These are phyloP conservation scores for Saccharomyces hybrid DNA, from an alignment of 1,139 yeast genomes.

Conservation along the genomic window DNA sequence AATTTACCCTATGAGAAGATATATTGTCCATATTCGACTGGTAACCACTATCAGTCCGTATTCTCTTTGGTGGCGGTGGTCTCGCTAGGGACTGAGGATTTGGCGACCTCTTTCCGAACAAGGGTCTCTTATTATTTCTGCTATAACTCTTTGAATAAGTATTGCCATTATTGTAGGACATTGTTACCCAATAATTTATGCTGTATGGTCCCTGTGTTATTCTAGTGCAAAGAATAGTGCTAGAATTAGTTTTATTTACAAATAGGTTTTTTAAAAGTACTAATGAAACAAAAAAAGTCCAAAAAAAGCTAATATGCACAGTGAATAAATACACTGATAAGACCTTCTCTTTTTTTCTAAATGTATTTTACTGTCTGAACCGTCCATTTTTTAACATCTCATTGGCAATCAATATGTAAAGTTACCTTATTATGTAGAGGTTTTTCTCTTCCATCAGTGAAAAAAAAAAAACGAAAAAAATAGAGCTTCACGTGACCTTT, in stretches of 20 bases:
- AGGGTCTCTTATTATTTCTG: neutral
- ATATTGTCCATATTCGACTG: neutral
- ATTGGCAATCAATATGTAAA: neutral
- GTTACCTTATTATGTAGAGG: neutral
- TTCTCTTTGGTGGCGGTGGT: constrained; percentile 4
- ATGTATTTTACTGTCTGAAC: neutral
- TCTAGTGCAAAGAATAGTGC: neutral
- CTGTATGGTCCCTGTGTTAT: constrained; percentile 1
- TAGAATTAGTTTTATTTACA: neutral
- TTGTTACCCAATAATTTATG: neutral
- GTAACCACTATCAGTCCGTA: constrained; percentile 4
- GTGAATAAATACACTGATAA: neutral
- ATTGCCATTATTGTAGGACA: neutral
- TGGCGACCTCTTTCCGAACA: neutral
- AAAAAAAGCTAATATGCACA: neutral
- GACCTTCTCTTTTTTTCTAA: neutral
- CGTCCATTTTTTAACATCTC: neutral
- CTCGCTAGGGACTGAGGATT: neutral
- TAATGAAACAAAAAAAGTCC: neutral
- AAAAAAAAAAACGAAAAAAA: neutral
- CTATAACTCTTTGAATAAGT: constrained; percentile 2
- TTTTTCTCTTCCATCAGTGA: neutral
- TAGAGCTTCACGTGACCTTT: neutral
- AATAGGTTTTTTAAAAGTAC: neutral
- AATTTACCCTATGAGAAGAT: neutral